Percentiles rank a stretch among this genome's conserved stretches.
These are phyloP conservation scores for Ogataea zsoltii DNA, from an alignment of 805 yeast genomes.

Conservation along the genomic window DNA sequence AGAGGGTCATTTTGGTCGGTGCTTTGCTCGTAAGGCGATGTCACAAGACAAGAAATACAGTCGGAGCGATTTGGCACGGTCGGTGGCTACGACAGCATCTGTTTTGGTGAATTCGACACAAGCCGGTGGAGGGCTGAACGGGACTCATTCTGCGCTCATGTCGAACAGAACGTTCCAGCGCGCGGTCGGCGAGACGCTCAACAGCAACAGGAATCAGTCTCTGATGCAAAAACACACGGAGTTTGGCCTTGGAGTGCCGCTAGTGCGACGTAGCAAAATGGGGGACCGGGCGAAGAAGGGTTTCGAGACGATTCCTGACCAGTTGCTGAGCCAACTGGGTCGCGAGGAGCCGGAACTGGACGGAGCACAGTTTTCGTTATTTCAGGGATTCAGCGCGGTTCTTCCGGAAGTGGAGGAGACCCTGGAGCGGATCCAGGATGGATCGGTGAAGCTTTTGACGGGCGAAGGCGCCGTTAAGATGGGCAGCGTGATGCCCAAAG, in stretches of 20 bases:
- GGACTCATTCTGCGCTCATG: slow-evolving; percentile 20
- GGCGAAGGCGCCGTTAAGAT: slow-evolving; percentile 12
- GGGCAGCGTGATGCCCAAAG: slow-evolving; percentile 37
- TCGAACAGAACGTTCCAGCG: slow-evolving; percentile 39
- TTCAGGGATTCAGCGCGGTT: slow-evolving; percentile 69
- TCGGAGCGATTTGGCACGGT: slow-evolving; percentile 42
- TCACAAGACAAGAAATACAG: slow-evolving; percentile 7
- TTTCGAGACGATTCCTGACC: slow-evolving; percentile 59
- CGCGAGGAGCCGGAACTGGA: slow-evolving; percentile 15
- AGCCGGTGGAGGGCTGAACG: slow-evolving; percentile 15
- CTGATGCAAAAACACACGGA: slow-evolving; percentile 25
- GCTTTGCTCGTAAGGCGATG: background rate
- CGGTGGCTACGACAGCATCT: slow-evolving; percentile 58
- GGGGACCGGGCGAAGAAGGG: slow-evolving; percentile 35
- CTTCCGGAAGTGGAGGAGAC: slow-evolving; percentile 51
- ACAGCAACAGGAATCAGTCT: slow-evolving; percentile 29
- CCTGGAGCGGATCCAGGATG: slow-evolving; percentile 31
- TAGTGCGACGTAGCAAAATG: slow-evolving; percentile 16
- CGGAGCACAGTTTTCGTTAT: slow-evolving; percentile 47
- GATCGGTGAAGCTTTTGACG: slow-evolving; percentile 19
- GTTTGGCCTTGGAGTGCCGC: slow-evolving; percentile 13
- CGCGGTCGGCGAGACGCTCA: slow-evolving; percentile 47
- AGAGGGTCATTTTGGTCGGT: too few species aligned
- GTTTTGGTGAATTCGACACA: slow-evolving; percentile 41
- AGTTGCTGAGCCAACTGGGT: slow-evolving; percentile 57